phyloP scores from a whole-genome alignment of 106 monocot species.

The Platanthera guangdongensis region DNA sequence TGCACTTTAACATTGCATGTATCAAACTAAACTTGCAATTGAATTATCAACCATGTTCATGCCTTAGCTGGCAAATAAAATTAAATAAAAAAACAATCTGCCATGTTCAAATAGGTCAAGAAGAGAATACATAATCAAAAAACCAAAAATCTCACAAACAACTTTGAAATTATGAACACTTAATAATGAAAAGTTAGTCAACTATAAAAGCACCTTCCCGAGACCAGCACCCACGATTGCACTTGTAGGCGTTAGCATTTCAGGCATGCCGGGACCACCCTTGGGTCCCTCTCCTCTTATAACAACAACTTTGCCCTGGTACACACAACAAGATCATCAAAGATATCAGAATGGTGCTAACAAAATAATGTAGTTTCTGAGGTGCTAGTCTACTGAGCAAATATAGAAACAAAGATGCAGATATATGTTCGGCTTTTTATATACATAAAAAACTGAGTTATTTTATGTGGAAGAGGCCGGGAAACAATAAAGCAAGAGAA shows the following conservation, averaged over 20 bases:
- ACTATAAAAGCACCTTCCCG: conserved; percentile 58
- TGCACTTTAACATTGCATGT: too few species aligned
- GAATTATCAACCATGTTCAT: too few species aligned
- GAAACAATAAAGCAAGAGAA: too few species aligned
- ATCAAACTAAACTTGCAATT: too few species aligned
- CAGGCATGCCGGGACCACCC: conserved; percentile 96
- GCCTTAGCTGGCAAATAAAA: background rate
- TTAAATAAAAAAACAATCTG: background rate
- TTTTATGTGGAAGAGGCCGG: too few species aligned
- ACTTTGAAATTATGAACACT: background rate
- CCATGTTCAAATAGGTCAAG: background rate
- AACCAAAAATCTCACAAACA: background rate
- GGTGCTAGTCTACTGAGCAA: background rate
- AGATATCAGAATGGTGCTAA: background rate
- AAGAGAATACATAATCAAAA: background rate
- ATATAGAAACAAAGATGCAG: background rate
- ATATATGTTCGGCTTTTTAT: too few species aligned
- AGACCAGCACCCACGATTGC: conserved; percentile 99
- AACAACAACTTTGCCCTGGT: conserved; percentile 82
- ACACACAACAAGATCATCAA: background rate
- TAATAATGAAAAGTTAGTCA: background rate
- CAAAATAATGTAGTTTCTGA: background rate
- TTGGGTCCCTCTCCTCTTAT: conserved; percentile 97
- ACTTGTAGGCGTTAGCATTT: conserved; percentile 98
- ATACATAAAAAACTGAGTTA: too few species aligned